Evolutionary conservation across 257 asterid genomes (phyloP), one percentile per base, ranked within the genome.

Genomic region (Solanum pennellii): DNA sequence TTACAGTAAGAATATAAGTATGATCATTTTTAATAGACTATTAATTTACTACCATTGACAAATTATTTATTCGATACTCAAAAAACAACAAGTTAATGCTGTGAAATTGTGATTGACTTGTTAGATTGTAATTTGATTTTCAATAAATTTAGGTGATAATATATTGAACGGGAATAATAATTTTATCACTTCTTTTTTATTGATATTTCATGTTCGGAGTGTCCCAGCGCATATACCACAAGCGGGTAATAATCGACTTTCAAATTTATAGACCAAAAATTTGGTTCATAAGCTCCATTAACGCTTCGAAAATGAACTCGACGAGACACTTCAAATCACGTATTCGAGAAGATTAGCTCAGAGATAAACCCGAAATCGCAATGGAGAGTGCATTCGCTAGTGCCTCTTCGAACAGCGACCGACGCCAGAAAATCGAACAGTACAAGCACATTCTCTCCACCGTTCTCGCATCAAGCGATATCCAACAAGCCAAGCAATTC

Each of bases 341-440:
- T 79, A 45, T 10, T 79, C 25, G 16, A 9, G 84, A 79, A 45
- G 84, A 27, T 79, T 45, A 45, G 42, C 41, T 49, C 8, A 27
- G 84, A 27, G 84, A 45, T 16, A 86, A 86, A 87, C 90, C 89
- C 82, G 75, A 41, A 87, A 60, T 73, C 45, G 88, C 86, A 13
- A 96, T 96, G 99, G 96, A 96, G 89, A 91, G 92, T 77, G 98
- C 98, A 31, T 96, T 95, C 86, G 98, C 98, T 23, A 92, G 92
- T 90, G 99, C 99, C 85, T 92, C 98, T 9, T 97, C 98, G 82
- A 95, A 94, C 88, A 91, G 90, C 42, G 98, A 97, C 93, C 99
- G 95, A 91, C 93, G 99, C 89, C 98, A 95, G 74, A 97, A 97
- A 90, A 96, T 97, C 86, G 99, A 97, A 85, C 98, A 97, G 91